These are phyloP conservation scores for Amylostereum areolatum DNA, from an alignment of 1,284 basidiomycete species.

Conservation along the genomic window DNA sequence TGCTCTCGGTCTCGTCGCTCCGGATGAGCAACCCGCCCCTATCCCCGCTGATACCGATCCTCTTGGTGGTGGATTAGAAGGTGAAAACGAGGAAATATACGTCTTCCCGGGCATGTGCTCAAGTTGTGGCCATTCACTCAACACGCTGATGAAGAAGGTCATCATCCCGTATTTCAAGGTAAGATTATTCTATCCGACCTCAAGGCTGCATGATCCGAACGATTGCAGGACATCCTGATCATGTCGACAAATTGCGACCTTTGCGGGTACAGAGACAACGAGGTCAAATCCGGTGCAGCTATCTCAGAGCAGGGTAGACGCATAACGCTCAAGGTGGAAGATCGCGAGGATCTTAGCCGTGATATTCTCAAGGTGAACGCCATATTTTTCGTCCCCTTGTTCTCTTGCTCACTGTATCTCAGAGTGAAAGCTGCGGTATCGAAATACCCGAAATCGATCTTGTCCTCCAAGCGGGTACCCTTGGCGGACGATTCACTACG, in stretches of 20 bases:
- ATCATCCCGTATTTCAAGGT: constrained; percentile 98
- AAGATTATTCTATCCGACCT: not conserved
- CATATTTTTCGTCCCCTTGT: not conserved
- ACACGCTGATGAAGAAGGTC: constrained; percentile 95
- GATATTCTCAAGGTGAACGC: constrained; percentile 83
- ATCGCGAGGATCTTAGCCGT: constrained; percentile 88
- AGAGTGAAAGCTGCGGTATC: constrained; percentile 92
- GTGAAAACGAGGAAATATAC: constrained; percentile 78
- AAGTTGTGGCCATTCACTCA: constrained; percentile 78
- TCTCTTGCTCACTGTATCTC: constrained; percentile 1
- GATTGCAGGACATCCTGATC: constrained; percentile 84
- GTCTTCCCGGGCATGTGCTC: constrained; percentile 88
- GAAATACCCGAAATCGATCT: constrained; percentile 95
- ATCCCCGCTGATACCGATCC: constrained; percentile 29
- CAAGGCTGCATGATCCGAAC: no score
- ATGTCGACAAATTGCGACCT: constrained; percentile 97
- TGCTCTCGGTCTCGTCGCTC: constrained; percentile 63
- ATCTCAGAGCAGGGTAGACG: constrained; percentile 84
- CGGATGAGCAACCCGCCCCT: constrained; percentile 33
- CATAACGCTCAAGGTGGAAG: constrained; percentile 88
- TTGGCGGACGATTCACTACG: constrained; percentile 98
- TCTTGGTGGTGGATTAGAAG: constrained; percentile 23
- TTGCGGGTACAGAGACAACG: constrained; percentile 97
- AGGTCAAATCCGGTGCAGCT: constrained; percentile 92
- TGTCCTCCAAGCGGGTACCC: constrained; percentile 85